Evolutionary conservation across 148 eudicot species (phyloP).

Genomic region (Fagopyrum esculentum): DNA sequence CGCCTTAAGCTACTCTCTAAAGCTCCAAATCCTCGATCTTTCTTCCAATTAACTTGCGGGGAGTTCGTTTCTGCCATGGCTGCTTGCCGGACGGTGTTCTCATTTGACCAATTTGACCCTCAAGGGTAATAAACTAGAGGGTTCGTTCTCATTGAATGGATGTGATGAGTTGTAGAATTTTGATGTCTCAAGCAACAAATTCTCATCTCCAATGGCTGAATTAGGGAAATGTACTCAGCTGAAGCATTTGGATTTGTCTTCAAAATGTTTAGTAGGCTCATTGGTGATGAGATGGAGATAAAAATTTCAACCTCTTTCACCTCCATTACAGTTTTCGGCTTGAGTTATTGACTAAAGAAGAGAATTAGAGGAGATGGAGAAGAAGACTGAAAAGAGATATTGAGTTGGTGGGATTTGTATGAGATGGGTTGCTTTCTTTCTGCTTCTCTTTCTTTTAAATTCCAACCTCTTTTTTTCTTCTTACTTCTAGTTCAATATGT

Average conservation of each 20-base stretch:
- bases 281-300: conserved; percentile 21
- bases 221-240: conserved; percentile 36
- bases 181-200: conserved; percentile 65
- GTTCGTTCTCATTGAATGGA: conserved; percentile 29
- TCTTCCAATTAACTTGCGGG: conserved; percentile 54
- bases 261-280: conserved; percentile 52
- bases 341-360: too few species aligned
- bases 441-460: too few species aligned
- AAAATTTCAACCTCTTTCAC: too few species aligned
- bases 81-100: conserved; percentile 33
- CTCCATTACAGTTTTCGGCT: too few species aligned
- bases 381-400: too few species aligned
- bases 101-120: conserved; percentile 34
- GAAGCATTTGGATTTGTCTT: conserved; percentile 57
- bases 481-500: too few species aligned
- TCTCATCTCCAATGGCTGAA: conserved; percentile 34
- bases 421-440: too few species aligned
- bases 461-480: too few species aligned
- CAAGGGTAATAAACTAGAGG: conserved; percentile 52
- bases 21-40: conserved; percentile 42
- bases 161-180: conserved; percentile 40
- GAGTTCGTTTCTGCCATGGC: conserved; percentile 35
- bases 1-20: conserved; percentile 16
- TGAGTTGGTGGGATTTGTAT: too few species aligned
- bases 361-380: too few species aligned